Percentiles rank a stretch among this genome's conserved stretches.
Conservation (phyloP, 768 basidiomycete genomes). For the Mycena metata region DNA sequence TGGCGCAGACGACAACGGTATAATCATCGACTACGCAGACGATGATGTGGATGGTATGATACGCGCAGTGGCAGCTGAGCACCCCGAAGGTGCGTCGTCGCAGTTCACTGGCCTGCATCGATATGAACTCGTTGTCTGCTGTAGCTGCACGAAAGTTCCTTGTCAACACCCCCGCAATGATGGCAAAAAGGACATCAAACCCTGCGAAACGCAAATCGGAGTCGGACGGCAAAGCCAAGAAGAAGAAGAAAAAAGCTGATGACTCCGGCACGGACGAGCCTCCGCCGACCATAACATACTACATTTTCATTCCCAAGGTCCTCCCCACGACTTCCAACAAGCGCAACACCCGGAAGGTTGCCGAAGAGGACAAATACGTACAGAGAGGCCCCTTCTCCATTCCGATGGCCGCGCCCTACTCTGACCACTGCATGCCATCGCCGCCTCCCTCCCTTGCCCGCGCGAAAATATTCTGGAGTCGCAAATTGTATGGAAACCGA, state of each 20-base stretch:
- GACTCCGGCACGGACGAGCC: neutral
- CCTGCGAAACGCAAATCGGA: neutral
- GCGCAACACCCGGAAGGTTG: neutral
- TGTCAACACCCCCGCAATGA: neutral
- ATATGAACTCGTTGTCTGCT: too few species aligned
- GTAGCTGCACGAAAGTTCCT: neutral
- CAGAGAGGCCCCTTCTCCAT: neutral
- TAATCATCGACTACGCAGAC: neutral
- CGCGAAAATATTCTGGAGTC: neutral
- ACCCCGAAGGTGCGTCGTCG: neutral
- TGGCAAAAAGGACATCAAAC: neutral
- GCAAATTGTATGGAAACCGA: slow-evolving; percentile 6
- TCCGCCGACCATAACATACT: neutral
- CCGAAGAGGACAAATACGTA: neutral
- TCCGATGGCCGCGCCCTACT: neutral
- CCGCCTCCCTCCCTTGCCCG: neutral
- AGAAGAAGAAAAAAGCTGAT: neutral
- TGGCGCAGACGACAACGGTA: neutral
- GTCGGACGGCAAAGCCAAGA: neutral
- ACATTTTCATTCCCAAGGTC: neutral
- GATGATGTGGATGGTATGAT: neutral
- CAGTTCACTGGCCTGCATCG: too few species aligned
- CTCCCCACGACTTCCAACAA: neutral
- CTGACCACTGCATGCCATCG: neutral
- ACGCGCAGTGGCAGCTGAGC: neutral